These are phyloP conservation scores for Saccharomycopsis amapae DNA, from an alignment of 805 yeast species.

Conservation along the genomic window DNA sequence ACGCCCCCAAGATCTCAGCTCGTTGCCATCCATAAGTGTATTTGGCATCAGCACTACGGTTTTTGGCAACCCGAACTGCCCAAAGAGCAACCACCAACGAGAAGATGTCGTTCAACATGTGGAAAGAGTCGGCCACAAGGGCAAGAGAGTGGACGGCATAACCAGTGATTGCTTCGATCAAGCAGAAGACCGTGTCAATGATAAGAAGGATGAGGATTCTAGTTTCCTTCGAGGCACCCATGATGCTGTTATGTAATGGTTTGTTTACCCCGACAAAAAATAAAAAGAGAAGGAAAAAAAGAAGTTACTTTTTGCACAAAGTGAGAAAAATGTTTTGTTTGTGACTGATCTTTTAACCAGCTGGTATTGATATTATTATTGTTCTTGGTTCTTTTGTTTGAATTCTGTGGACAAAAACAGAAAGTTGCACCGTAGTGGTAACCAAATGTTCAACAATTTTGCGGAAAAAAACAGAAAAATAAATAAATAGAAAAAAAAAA, in stretches of 20 bases:
- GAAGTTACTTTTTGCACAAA: too few species aligned
- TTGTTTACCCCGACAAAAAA: not conserved
- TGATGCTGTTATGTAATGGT: not conserved
- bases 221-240: slow-evolving; percentile 42
- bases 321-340: too few species aligned
- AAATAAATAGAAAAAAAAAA: too few species aligned
- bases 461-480: too few species aligned
- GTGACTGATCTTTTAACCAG: too few species aligned
- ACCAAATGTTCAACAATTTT: too few species aligned
- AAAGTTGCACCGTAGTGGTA: too few species aligned
- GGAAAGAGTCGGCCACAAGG: slow-evolving; percentile 92
- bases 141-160: slow-evolving; percentile 93
- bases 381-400: too few species aligned
- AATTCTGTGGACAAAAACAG: too few species aligned
- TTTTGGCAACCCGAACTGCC: slow-evolving; percentile 91
- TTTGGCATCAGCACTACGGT: slow-evolving; percentile 72
- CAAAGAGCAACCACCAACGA: slow-evolving; percentile 86
- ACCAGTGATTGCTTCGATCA: slow-evolving; percentile 78
- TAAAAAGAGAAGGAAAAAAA: too few species aligned
- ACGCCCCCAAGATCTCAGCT: slow-evolving; percentile 93
- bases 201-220: slow-evolving; percentile 65
- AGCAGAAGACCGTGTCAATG: slow-evolving; percentile 76
- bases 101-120: slow-evolving; percentile 92
- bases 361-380: too few species aligned
- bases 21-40: slow-evolving; percentile 98